phyloP scores from a whole-genome alignment of 257 asterid genomes.

The Verbena officinalis region DNA sequence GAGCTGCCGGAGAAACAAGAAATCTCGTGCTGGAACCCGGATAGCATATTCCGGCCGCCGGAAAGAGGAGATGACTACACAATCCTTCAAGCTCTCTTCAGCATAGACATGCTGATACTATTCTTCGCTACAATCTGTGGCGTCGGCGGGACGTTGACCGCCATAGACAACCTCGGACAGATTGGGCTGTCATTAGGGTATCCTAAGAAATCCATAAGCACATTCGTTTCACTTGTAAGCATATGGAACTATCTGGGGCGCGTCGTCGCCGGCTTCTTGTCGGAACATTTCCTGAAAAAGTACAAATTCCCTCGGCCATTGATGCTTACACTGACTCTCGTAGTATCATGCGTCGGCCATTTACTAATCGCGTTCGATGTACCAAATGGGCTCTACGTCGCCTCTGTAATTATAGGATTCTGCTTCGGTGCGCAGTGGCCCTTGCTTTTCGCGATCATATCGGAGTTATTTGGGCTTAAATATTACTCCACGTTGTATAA shows the following conservation, averaged over 20 bases:
- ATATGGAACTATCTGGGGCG: slow-evolving; percentile 85
- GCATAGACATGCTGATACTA: slow-evolving; percentile 59
- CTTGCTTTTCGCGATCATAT: slow-evolving; percentile 69
- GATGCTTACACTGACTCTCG: slow-evolving; percentile 48
- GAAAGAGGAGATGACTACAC: slow-evolving; percentile 70
- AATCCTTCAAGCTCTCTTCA: slow-evolving; percentile 76
- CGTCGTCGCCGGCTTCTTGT: slow-evolving; percentile 65
- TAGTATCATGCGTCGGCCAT: slow-evolving; percentile 65
- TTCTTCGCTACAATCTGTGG: slow-evolving; percentile 75
- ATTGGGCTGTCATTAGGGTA: slow-evolving; percentile 69
- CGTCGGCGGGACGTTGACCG: slow-evolving; percentile 80
- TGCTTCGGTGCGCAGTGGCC: slow-evolving; percentile 95
- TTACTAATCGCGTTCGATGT: slow-evolving; percentile 63
- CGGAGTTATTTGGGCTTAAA: slow-evolving; percentile 78
- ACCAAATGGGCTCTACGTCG: slow-evolving; percentile 62
- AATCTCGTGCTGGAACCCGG: slow-evolving; percentile 65
- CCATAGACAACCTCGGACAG: slow-evolving; percentile 73
- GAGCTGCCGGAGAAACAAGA: slow-evolving; percentile 20
- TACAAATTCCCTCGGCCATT: slow-evolving; percentile 70
- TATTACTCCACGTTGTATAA: slow-evolving; percentile 78
- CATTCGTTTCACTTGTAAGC: slow-evolving; percentile 82
- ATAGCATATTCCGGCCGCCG: slow-evolving; percentile 57
- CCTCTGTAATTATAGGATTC: slow-evolving; percentile 78
- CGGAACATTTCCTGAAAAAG: slow-evolving; percentile 56
- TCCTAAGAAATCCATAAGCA: slow-evolving; percentile 58